Evolutionary conservation across 225 moss, liverwort and hornwort genomes (phyloP), one percentile per base, ranked within the genome.

Genomic region (Antitrichia curtipendula): DNA sequence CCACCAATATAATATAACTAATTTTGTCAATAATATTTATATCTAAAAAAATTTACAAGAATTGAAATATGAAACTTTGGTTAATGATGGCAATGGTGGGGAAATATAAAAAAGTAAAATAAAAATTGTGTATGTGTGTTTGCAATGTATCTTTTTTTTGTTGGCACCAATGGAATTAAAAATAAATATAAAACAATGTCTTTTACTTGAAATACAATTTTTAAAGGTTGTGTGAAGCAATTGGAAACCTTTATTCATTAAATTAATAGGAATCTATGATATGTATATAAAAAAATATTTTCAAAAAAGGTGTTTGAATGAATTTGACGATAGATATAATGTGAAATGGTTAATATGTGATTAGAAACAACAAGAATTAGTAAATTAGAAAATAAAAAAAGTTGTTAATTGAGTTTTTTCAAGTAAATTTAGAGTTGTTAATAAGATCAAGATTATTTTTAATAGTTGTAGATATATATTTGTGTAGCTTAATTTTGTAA

Each of bases 81-180:
- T 66, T 3, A 12, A 2, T n/a, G 7, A 6, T n/a, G 12, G 1
- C 12, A 7, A 6, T 1, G 1, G 2, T 3, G 19, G 10, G 28
- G 5, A 29, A 16, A 8, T 16, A 31, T 49, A 49, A 49, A 49
- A 15, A 61, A 61, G 15, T 8, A 62, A 31, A 31, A 13, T 60
- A 60, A 60, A 60, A 28, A 28, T 28, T 32, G 4, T 32, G 5
- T 32, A 9, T 7, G 9, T 16, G 2, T 62, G 16, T 16, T 62
- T 32, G 16, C 12, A 22, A n/a, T 22, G 21, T 13, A 4, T 22
- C 22, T n/a, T 22, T 7, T 4, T n/a, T 12, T 7, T 16, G 1
- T 38, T 12, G 21, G 12, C 2, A 65, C 5, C 2, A 14, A 60
- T 2, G 0, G 2, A 56, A 7, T 60, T 28, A 65, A 5, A 34